Evolutionary conservation across 306 rosid species (phyloP), one percentile per base, ranked within the genome.

Genomic region (Cicer pinnatifidum): DNA sequence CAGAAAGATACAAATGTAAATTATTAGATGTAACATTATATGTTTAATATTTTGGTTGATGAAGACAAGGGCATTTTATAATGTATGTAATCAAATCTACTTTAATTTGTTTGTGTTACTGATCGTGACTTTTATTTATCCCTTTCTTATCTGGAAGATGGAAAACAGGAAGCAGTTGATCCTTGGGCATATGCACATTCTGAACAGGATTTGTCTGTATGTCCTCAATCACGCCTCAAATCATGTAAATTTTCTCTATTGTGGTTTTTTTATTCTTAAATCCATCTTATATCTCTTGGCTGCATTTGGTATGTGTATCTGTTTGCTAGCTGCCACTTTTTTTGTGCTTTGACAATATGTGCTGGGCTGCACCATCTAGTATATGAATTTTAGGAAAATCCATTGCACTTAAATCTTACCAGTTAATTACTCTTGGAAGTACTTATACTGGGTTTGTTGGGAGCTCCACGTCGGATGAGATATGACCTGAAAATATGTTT

Each of bases 21-120:
- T 64, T 63, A 9, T 64, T 63, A n/a, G 54, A 15, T 37, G 20
- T 37, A 54, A 38, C 45, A 56, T 57, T 59, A 17, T 47, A 10
- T 57, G 65, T 63, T 79, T 73, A 51, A 72, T 72, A 46, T 40
- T 72, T 69, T 61, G 50, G 33, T 15, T 52, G 59, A 52, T 15
- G 59, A 16, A 53, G 33, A 53, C 8, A 53, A 17, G 4, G 9
- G 15, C 60, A 17, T 53, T 53, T 16, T 17, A 53, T 53, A 53
- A 51, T 51, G 57, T 51, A 51, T 13, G 57, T 15, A 51, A 51
- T 51, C 57, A 51, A 13, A 20, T 51, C 5, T 51, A 13, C 57
- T 51, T 51, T 51, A 51, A 13, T 51, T 51, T 51, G 57, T 51
- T 13, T 15, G 43, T 38, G 52, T 43, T 44, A 51, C 58, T 71